phyloP scores from a whole-genome alignment of 139 green algal species.

The Tetratostichococcus sp. region DNA sequence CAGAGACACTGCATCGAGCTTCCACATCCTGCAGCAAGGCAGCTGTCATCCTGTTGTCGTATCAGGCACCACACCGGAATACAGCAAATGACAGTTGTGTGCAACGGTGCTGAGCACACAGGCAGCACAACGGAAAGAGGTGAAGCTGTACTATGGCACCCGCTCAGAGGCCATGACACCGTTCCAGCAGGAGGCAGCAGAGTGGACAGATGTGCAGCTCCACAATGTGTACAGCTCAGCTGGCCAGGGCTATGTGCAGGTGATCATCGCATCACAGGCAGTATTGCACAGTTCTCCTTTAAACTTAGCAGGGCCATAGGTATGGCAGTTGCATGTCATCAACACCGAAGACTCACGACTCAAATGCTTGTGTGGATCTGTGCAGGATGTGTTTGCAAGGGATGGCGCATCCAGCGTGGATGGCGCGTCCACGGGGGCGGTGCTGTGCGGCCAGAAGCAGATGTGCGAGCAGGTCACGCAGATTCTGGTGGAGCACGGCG shows the following conservation, averaged over 20 bases:
- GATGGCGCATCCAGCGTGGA: not conserved
- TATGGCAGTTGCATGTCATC: too few species aligned
- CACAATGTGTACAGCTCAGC: slow-evolving; percentile 47
- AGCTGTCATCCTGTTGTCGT: too few species aligned
- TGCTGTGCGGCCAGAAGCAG: slow-evolving; percentile 86
- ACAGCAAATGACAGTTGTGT: too few species aligned
- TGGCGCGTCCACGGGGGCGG: slow-evolving; percentile 36
- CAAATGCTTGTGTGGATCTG: too few species aligned
- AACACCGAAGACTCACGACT: too few species aligned
- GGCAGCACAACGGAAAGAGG: slow-evolving; percentile 33
- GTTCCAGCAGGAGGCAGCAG: slow-evolving; percentile 38
- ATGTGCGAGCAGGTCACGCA: slow-evolving; percentile 72
- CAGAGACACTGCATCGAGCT: too few species aligned
- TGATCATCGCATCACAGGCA: too few species aligned
- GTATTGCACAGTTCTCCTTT: too few species aligned
- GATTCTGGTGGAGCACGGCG: slow-evolving; percentile 48
- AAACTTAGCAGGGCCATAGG: too few species aligned
- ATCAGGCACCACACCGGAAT: too few species aligned
- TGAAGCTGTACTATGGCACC: slow-evolving; percentile 78
- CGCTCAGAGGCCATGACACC: slow-evolving; percentile 27
- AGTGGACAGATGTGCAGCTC: slow-evolving; percentile 72
- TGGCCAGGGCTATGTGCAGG: slow-evolving; percentile 64
- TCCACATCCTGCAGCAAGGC: too few species aligned
- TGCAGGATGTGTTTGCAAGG: slow-evolving; percentile 69
- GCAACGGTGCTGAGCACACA: slow-evolving; percentile 13